These are phyloP conservation scores for Mallotus nudiflorus DNA, from an alignment of 345 rosid species.

Conservation along the genomic window DNA sequence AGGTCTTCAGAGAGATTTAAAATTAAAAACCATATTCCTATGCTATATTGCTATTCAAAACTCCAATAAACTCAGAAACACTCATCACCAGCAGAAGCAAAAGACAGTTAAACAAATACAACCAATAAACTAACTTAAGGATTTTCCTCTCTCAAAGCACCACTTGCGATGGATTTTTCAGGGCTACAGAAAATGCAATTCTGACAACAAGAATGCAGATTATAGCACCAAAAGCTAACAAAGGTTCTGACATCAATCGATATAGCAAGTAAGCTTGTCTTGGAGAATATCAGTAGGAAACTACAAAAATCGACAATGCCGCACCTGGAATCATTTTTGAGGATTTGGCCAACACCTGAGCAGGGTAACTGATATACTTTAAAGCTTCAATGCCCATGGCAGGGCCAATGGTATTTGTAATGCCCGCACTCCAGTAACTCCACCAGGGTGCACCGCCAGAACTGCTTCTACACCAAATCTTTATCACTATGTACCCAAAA, in stretches of 20 bases:
- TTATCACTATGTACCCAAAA: constrained; percentile 54
- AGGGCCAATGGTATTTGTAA: constrained; percentile 95
- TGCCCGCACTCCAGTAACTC: constrained; percentile 96
- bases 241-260: neutral
- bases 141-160: neutral
- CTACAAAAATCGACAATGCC: constrained; percentile 2
- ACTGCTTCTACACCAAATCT: constrained; percentile 72
- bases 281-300: constrained; percentile 1
- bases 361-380: constrained; percentile 96
- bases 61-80: no score
- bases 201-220: neutral
- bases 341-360: constrained; percentile 96
- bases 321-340: constrained; percentile 97
- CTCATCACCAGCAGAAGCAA: neutral
- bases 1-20: no score
- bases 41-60: no score
- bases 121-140: neutral
- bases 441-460: constrained; percentile 88
- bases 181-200: no score
- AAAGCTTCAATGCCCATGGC: constrained; percentile 98
- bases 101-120: neutral
- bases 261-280: neutral
- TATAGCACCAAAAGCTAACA: neutral
- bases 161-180: no score
- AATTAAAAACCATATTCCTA: no score